Percentiles rank a stretch among this genome's conserved stretches.
phyloP scores from a whole-genome alignment of 1,284 basidiomycete species.

The Gymnopus androsaceus region DNA sequence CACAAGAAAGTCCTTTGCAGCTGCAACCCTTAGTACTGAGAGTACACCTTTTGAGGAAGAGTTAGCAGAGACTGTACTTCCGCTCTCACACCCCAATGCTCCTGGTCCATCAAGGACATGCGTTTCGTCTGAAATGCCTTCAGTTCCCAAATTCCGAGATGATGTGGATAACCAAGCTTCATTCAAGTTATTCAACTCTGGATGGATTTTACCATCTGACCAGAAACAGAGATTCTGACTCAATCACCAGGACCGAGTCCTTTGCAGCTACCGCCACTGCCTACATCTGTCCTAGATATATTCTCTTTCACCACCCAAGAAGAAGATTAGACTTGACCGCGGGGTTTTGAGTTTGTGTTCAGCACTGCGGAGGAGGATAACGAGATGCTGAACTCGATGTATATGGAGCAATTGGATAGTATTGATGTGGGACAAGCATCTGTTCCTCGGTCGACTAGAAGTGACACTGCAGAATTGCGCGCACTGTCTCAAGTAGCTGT shows the following conservation, averaged over 20 bases:
- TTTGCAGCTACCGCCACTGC: constrained; percentile 33
- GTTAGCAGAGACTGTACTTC: not conserved
- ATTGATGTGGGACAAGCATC: not conserved
- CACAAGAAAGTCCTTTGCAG: not conserved
- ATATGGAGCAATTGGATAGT: constrained; percentile 13
- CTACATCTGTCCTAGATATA: not conserved
- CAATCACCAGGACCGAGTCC: constrained; percentile 43
- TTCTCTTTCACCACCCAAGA: constrained; percentile 50
- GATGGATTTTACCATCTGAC: constrained; percentile 86
- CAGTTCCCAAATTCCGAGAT: constrained; percentile 54
- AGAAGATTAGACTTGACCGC: constrained; percentile 45
- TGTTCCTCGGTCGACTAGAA: constrained; percentile 17
- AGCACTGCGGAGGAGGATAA: constrained; percentile 54
- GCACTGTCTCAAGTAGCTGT: constrained; percentile 1
- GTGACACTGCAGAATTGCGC: constrained; percentile 7
- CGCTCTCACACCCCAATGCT: not conserved
- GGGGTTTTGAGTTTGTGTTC: constrained; percentile 46
- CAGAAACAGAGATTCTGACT: constrained; percentile 61
- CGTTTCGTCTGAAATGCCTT: constrained; percentile 20
- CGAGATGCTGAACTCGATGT: constrained; percentile 34
- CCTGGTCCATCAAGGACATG: not conserved
- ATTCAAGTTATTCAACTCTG: constrained; percentile 83
- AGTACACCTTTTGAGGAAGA: not conserved
- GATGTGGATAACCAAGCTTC: constrained; percentile 73
- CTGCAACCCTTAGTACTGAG: not conserved